These are phyloP conservation scores for Ustilago sp. DNA, from an alignment of 1,284 basidiomycete genomes.

Conservation along the genomic window DNA sequence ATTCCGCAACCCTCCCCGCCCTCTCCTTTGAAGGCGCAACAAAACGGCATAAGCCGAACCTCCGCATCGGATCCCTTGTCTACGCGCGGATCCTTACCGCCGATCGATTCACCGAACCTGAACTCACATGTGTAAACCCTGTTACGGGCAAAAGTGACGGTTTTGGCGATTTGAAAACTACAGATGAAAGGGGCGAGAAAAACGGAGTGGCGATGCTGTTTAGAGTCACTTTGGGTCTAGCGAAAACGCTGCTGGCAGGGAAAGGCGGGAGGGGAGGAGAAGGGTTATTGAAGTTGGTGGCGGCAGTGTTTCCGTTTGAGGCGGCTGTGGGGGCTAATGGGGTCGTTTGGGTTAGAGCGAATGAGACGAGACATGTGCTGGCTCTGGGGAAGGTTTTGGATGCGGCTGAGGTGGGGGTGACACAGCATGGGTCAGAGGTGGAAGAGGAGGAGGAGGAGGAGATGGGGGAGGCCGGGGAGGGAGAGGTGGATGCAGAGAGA, in stretches of 20 bases:
- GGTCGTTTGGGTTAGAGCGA: conserved; percentile 59
- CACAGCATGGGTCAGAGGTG: neutral
- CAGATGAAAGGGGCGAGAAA: conserved; percentile 40
- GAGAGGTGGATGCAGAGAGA: conserved; percentile 21
- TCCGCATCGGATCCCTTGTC: conserved; percentile 62
- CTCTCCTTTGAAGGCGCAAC: conserved; percentile 68
- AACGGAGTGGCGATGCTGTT: conserved; percentile 47
- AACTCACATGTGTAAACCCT: conserved; percentile 64
- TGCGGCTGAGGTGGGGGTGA: conserved; percentile 31
- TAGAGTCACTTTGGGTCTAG: conserved; percentile 39
- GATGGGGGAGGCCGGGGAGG: neutral
- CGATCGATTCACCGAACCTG: conserved; percentile 62
- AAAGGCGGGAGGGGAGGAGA: conserved; percentile 43
- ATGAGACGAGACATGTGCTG: conserved; percentile 49
- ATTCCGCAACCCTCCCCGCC: conserved; percentile 58
- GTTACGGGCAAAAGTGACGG: conserved; percentile 63
- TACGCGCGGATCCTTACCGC: conserved; percentile 61
- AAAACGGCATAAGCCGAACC: conserved; percentile 66
- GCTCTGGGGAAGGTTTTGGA: conserved; percentile 57
- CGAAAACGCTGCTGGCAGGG: conserved; percentile 25
- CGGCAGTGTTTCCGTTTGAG: conserved; percentile 64
- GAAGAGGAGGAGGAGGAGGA: too few relatives aligned
- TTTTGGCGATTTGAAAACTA: conserved; percentile 62
- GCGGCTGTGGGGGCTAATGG: conserved; percentile 66
- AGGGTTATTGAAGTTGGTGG: conserved; percentile 48